These are phyloP conservation scores for Blastocrithidia nonstop DNA, from an alignment of 208 protist genomes.

Conservation along the genomic window DNA sequence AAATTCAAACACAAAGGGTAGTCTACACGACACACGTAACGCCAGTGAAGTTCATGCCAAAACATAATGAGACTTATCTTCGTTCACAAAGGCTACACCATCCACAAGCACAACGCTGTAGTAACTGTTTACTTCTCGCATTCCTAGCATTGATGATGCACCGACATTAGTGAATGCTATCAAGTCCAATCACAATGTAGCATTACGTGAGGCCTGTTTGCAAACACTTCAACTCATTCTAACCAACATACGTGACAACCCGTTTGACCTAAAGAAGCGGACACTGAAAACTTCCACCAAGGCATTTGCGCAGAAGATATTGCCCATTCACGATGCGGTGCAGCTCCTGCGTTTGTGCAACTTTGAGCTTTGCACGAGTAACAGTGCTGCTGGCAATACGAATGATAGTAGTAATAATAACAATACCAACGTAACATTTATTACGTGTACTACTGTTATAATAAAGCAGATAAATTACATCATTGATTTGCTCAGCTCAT, in stretches of 20 bases:
- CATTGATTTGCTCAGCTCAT: conserved; percentile 2
- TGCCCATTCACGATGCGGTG: conserved; percentile 23
- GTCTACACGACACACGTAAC: background rate
- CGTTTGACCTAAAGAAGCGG: conserved; percentile 53
- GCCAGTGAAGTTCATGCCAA: background rate
- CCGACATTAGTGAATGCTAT: background rate
- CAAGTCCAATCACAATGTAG: background rate
- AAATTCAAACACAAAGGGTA: background rate
- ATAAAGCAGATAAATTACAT: conserved; percentile 10
- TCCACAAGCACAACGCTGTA: background rate
- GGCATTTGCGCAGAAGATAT: conserved; percentile 26
- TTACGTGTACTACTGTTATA: conserved; percentile 47
- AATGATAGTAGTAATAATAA: no score
- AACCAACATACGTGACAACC: conserved; percentile 32
- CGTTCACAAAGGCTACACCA: background rate
- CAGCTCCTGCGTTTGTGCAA: conserved; percentile 37
- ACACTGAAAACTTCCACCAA: conserved; percentile 40
- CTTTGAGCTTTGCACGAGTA: conserved; percentile 38
- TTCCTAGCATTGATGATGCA: background rate
- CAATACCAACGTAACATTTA: no score
- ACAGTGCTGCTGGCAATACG: conserved; percentile 15
- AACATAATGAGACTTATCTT: conserved; percentile 1
- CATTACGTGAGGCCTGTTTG: conserved; percentile 9
- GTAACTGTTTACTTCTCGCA: background rate
- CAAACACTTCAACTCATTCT: conserved; percentile 41